A percentile compares a stretch with the other conserved stretches of the same genome.
phyloP scores from a whole-genome alignment of 2,329 filamentous ascomycete species.

The Ascomycota sp. region DNA sequence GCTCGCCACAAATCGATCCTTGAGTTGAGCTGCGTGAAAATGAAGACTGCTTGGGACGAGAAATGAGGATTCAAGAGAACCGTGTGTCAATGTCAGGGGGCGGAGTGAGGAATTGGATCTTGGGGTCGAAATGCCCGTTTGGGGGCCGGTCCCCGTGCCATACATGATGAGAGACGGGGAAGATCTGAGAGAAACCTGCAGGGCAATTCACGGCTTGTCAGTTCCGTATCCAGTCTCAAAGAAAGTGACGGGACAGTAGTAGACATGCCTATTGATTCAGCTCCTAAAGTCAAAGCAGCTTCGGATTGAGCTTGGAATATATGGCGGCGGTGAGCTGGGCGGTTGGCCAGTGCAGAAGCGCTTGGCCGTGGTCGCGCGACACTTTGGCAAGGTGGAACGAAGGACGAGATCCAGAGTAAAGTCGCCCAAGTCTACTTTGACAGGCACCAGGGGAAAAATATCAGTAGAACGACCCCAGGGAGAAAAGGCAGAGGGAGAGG shows the following conservation, averaged over 20 bases:
- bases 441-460: too few relatives aligned
- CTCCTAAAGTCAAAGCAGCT: constrained; percentile 1
- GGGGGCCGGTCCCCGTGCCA: constrained; percentile 61
- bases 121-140: constrained; percentile 93
- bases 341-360: constrained; percentile 1
- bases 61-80: constrained; percentile 89
- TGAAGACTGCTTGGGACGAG: constrained; percentile 88
- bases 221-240: too few relatives aligned
- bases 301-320: too few relatives aligned
- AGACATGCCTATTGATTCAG: constrained; percentile 13
- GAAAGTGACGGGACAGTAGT: too few relatives aligned
- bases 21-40: constrained; percentile 87
- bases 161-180: constrained; percentile 49
- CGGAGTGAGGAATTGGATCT: constrained; percentile 84
- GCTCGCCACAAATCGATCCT: constrained; percentile 70
- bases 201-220: constrained; percentile 4
- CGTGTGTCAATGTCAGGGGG: constrained; percentile 76
- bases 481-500: background rate
- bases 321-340: constrained; percentile 1
- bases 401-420: constrained; percentile 2
- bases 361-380: background rate
- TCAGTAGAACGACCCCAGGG: background rate
- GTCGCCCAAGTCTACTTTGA: background rate
- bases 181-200: constrained; percentile 14
- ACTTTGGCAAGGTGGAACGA: background rate